Evolutionary conservation across 305 asterid genomes (phyloP).

Genomic region (Fraxinus greggii): DNA sequence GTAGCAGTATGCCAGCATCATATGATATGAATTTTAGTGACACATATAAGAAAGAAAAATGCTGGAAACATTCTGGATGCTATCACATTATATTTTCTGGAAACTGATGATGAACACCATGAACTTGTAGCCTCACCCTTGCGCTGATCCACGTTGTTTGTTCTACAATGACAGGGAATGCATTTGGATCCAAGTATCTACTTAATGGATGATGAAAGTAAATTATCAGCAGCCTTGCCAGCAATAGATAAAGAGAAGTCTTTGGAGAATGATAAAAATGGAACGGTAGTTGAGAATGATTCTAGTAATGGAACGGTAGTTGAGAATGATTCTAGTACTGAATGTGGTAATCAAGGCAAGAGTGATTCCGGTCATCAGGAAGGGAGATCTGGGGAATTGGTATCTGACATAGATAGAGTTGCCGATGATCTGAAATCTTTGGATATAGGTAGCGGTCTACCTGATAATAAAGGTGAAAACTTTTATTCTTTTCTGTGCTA

Average conservation of each 20-base stretch:
- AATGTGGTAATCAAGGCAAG: constrained; percentile 30
- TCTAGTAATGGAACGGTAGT: constrained; percentile 33
- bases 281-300: constrained; percentile 35
- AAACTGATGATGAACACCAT: constrained; percentile 1
- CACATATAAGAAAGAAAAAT: not conserved
- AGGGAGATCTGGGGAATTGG: constrained; percentile 29
- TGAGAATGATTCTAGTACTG: constrained; percentile 31
- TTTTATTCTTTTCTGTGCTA: constrained; percentile 10
- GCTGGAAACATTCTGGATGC: not conserved
- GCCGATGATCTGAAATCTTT: constrained; percentile 47
- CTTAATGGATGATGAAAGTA: constrained; percentile 86
- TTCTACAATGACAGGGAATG: constrained; percentile 63
- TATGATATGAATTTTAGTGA: not conserved
- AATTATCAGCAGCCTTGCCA: constrained; percentile 40
- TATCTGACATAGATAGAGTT: constrained; percentile 42
- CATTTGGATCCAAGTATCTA: constrained; percentile 98
- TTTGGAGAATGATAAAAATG: constrained; percentile 37
- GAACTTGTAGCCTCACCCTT: not conserved
- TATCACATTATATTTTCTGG: not conserved
- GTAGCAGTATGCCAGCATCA: not conserved
- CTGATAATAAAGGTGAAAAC: constrained; percentile 47
- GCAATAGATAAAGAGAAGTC: constrained; percentile 52
- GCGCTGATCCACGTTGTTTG: constrained; percentile 21
- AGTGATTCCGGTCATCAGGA: constrained; percentile 29
- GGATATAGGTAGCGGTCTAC: constrained; percentile 38